Base-by-base conservation (phyloP, 768 basidiomycete genomes). In the Lentinus tigrinus region DNA sequence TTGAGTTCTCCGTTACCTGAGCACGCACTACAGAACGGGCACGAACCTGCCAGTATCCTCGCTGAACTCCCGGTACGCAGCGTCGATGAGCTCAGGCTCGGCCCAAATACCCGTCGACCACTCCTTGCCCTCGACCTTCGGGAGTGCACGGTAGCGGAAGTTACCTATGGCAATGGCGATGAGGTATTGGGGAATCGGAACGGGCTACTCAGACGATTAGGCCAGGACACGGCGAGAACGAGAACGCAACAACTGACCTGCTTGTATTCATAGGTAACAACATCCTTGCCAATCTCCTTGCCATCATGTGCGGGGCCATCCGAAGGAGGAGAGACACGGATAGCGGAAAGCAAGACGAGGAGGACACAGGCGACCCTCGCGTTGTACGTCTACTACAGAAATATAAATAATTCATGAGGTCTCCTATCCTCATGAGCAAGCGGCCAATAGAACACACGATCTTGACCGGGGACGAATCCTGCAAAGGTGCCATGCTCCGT, bases 21-120 rank as follows among this genome's bases (percentile, higher is more conserved):
- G n/a, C n/a, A n/a, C n/a, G n/a, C n/a, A n/a, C n/a, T n/a, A n/a
- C n/a, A n/a, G n/a, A n/a, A n/a, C n/a, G n/a, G 83, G 78, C 57
- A 97, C 73, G 70, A 90, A 95, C 64, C 91, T 82, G 16, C 85
- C 82, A 2, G 93, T 93, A 67, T 97, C 94, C 60, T 89, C 85
- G 58, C 81, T 85, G 67, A 98, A 98, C 70, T 98, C 95, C 84
- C 89, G 88, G 65, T 84, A 89, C 0, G 88, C 84, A 2, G 77
- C 80, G 0, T 93, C 86, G 57, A 97, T 81, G 28, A 88, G 70
- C 64, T 88, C 85, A 0, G 94, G 94, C 73, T 98, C 94, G 1
- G 93, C 85, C 95, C 95, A 98, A 4, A 95, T 81, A 1, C 95
- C 95, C 14, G 80, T 86, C 17, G 75, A 85, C 91, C 96, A 93